These are phyloP conservation scores for Tetracladium setigerum DNA, from an alignment of 495 filamentous ascomycete species.

Conservation along the genomic window DNA sequence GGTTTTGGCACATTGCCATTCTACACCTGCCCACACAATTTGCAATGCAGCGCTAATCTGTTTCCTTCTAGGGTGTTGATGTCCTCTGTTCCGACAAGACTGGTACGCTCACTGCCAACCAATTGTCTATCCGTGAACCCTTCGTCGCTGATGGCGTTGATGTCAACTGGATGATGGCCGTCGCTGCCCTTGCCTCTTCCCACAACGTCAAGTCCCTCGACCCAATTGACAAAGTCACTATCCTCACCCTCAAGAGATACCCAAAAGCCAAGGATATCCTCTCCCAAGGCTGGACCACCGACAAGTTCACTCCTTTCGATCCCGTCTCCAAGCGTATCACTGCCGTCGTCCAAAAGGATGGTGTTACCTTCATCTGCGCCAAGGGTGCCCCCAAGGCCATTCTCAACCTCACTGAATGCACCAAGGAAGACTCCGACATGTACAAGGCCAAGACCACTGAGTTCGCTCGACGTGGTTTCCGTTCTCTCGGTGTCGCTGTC, in stretches of 20 bases:
- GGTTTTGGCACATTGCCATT: neutral
- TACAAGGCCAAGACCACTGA: slow-evolving; percentile 65
- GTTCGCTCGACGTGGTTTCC: slow-evolving; percentile 75
- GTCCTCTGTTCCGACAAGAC: slow-evolving; percentile 73
- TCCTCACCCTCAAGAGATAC: slow-evolving; percentile 65
- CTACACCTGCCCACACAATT: neutral
- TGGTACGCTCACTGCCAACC: slow-evolving; percentile 62
- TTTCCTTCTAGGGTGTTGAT: slow-evolving; percentile 46
- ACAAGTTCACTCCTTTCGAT: slow-evolving; percentile 73
- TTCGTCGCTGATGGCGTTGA: slow-evolving; percentile 69
- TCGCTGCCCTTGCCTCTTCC: slow-evolving; percentile 65
- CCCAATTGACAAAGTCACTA: slow-evolving; percentile 71
- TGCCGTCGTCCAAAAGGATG: slow-evolving; percentile 55
- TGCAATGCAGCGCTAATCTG: slow-evolving; percentile 3
- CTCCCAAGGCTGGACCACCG: slow-evolving; percentile 61
- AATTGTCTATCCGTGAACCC: slow-evolving; percentile 66
- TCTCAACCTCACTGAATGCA: slow-evolving; percentile 57
- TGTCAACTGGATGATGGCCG: slow-evolving; percentile 77
- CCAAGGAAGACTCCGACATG: slow-evolving; percentile 51
- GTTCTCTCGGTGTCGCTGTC: slow-evolving; percentile 69
- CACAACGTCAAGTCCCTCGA: slow-evolving; percentile 73
- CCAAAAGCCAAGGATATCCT: slow-evolving; percentile 53
- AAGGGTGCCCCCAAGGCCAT: slow-evolving; percentile 74
- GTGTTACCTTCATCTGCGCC: slow-evolving; percentile 58
- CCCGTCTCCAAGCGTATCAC: slow-evolving; percentile 75